Base-by-base conservation (phyloP, 768 basidiomycete genomes). In the Bullera alba region DNA sequence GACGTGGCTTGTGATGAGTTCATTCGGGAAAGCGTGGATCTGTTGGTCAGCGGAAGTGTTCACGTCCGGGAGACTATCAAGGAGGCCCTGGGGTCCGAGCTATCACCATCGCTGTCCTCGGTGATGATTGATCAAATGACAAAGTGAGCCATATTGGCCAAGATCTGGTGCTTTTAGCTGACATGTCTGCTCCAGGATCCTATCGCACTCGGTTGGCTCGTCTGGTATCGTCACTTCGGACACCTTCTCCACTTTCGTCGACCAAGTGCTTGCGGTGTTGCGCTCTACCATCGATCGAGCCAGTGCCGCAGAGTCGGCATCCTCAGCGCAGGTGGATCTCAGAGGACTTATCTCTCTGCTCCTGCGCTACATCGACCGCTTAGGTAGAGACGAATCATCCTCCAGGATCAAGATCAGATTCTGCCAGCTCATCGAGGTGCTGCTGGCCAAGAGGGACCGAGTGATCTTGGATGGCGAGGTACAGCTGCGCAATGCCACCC, bases 21-120 rank as follows among this genome's bases (percentile, higher is more conserved):
- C 29, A 48, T 69, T 25, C 34, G 54, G 21, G 58, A 63, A 45
- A 76, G 87, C 26, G 83, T 87, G n/a, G 80, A 80, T 30, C 74
- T 85, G 35, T 74, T 92, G 38, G 75, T 85, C 16, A 74, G 77
- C n/a, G 79, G 82, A 12, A 79, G 80, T 44, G 76, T 81, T 5
- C 77, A 79, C 37, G 79, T 85, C 29, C 80, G 88, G n/a, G 86
- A 93, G 60, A 77, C 81, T 10, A 85, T 85, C 2, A 79, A 81
- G 57, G 87, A 89, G 48, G 86, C 87, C 0, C 72, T 95, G 16
- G 87, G 89, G 2, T 76, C 77, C 14, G 90, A 95, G 60, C 75
- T 92, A 17, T 83, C 81, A 53, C 81, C 83, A 23, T 77, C 79
- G 39, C 73, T 87, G 41, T 85, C 86, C 59, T 75, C 79, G 19